Conservation (phyloP, 2,329 filamentous ascomycete species). For the Triangularia setosa region DNA sequence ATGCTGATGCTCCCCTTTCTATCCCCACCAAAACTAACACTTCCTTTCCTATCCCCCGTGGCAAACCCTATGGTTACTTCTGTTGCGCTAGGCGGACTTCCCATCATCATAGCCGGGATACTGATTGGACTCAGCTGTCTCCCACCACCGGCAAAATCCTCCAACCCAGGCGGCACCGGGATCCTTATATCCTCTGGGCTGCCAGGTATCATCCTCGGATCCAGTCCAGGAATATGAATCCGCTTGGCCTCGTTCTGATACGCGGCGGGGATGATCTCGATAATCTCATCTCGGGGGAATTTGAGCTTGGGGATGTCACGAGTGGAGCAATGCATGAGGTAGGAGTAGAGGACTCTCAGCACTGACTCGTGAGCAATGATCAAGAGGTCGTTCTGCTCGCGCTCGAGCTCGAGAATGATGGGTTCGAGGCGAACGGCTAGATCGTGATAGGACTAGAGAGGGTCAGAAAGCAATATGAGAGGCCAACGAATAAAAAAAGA, state of each 20-base stretch:
- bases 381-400: conserved; percentile 94
- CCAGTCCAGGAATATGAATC: conserved; percentile 72
- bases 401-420: conserved; percentile 94
- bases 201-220: conserved; percentile 65
- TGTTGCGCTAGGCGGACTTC: conserved; percentile 34
- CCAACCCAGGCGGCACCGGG: conserved; percentile 49
- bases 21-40: too few species aligned
- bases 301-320: conserved; percentile 88
- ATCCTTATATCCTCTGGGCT: conserved; percentile 80
- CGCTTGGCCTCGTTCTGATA: conserved; percentile 96
- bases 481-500: conserved; percentile 9
- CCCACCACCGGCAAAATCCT: background rate
- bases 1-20: background rate
- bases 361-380: conserved; percentile 98
- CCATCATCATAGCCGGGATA: conserved; percentile 42
- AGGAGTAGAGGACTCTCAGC: conserved; percentile 93
- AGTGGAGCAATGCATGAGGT: conserved; percentile 97
- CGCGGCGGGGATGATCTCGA: conserved; percentile 95
- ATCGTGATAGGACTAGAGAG: conserved; percentile 83
- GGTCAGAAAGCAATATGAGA: conserved; percentile 5
- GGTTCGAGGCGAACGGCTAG: conserved; percentile 96
- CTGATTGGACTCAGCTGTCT: background rate
- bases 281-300: conserved; percentile 95
- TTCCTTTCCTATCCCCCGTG: background rate
- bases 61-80: conserved; percentile 26